Percentiles rank a stretch among this genome's conserved stretches.
phyloP scores from a whole-genome alignment of 176 grass and related monocot species.

The Aegilops umbellulata region DNA sequence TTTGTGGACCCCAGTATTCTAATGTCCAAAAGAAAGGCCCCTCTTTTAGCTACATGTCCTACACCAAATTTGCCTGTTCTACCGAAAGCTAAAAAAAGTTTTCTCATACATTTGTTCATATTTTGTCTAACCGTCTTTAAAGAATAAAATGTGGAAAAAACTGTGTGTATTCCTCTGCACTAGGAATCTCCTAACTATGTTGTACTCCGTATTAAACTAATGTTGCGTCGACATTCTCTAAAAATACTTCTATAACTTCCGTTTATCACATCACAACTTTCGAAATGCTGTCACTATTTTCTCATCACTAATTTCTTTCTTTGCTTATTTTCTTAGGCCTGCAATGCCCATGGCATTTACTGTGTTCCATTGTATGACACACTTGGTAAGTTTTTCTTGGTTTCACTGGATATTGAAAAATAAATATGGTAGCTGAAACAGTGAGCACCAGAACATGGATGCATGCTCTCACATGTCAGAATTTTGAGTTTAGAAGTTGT shows the following conservation, averaged over 20 bases:
- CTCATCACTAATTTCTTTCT: neutral
- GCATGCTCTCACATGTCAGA: neutral
- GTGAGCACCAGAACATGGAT: neutral
- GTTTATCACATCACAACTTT: neutral
- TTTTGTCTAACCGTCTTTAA: neutral
- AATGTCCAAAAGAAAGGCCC: neutral
- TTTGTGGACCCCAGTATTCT: neutral
- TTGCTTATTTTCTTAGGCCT: conserved; percentile 58
- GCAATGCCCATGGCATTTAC: conserved; percentile 92
- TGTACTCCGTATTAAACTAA: neutral
- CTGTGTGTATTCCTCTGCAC: neutral
- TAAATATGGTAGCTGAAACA: neutral
- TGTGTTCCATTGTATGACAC: conserved; percentile 97
- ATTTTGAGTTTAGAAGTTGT: neutral
- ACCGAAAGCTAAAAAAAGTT: neutral
- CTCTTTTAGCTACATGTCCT: neutral
- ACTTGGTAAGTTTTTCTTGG: conserved; percentile 61
- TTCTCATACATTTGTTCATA: neutral
- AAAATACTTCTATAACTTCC: neutral
- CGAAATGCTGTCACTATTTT: neutral
- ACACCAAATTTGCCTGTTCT: neutral
- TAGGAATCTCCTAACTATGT: neutral
- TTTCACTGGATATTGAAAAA: neutral
- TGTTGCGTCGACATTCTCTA: neutral
- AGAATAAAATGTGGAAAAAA: neutral